Base-by-base conservation (phyloP, 768 basidiomycete species). In the Podaxis sp. region DNA sequence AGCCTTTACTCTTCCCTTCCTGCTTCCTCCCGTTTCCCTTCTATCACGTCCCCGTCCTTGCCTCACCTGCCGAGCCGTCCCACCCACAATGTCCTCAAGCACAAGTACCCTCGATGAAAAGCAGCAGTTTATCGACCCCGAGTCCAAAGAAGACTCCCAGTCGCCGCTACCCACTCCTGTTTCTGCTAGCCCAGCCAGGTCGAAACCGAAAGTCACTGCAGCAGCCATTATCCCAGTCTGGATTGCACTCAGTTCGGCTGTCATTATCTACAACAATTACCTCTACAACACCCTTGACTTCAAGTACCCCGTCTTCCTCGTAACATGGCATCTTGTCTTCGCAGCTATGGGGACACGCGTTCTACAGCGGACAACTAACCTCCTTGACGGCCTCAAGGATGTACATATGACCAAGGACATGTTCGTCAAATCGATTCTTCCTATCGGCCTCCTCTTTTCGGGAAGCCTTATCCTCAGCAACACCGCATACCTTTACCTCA, bases 211-310 rank as follows among this genome's bases (percentile, higher is more conserved):
- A 70, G 74, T 91, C 30, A 83, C 90, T 12, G 82, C 90, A 0
- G 71, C 86, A 0, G 77, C 82, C 61, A 92, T 95, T 70, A 93
- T 97, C 61, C 95, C 93, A 28, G 79, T 96, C 61, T 99, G 96
- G 96, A 98, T 97, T 70, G 77, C 86, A 19, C 88, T 96, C 68
- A 91, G 88, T 66, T 93, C 94, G 26, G 73, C 86, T 7, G 96
- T 98, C 72, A 98, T 98, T 77, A 87, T 97, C 63, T 97, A 98
- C 86, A 97, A 97, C 84, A 96, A 95, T 75, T 88, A 88, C 72
- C 76, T 93, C 68, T 94, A 92, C 82, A 92, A 91, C 76, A 84
- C 83, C 51, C 85, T 91, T 70, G 75, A 87, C 64, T 97, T 97
- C 81, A 85, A 86, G 70, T 97, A 80, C 79, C 96, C 96, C 30